Base-by-base conservation (phyloP, 1,139 yeast species). In the Keqinozyma sinolaborantium region DNA sequence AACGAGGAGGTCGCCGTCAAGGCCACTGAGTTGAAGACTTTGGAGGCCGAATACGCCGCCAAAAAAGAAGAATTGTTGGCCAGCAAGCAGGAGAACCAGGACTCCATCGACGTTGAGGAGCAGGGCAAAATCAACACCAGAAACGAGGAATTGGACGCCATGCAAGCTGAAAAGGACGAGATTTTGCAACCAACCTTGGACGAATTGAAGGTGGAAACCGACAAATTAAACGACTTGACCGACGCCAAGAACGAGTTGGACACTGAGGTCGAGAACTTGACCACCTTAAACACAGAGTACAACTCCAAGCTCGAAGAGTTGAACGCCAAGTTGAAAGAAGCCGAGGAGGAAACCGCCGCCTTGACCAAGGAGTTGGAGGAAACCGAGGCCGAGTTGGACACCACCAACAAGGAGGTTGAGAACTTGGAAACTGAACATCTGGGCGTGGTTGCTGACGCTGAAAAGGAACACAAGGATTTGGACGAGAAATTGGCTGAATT, bases 101-200 rank as follows among this genome's bases (percentile, higher is more conserved):
- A 64, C 23, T 51, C 59, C 32, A 66, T 73, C 35, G 62, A 60
- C 35, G 50, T 53, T 14, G 73, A 73, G 45, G 77, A 71, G 45
- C 54, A 58, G 7, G 67, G 53, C 13, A 53, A 65, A 39, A 68
- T 65, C 33, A 44, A 49, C 23, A 60, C 58, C 16, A 65, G 77
- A 42, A 58, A 61, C 39, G 50, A 50, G n/a, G 75, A 72, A 42
- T 58, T 72, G 41, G 68, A 56, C 23, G 59, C 58, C 23, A 50
- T 73, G 52, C 77, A 73, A 48, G 60, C 60, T 2, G 69, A 68
- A 41, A 64, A 66, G 42, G 74, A 69, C 41, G 73, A 60, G 40
- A 48, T 55, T 23, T 53, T 69, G 40, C 52, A 57, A 37, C 75
- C 75, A 14, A 47, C 59, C 10, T 59, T 66, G 45, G 70, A 60